Conservation (phyloP, 139 green algal species). For the Tetraselmis striata region DNA sequence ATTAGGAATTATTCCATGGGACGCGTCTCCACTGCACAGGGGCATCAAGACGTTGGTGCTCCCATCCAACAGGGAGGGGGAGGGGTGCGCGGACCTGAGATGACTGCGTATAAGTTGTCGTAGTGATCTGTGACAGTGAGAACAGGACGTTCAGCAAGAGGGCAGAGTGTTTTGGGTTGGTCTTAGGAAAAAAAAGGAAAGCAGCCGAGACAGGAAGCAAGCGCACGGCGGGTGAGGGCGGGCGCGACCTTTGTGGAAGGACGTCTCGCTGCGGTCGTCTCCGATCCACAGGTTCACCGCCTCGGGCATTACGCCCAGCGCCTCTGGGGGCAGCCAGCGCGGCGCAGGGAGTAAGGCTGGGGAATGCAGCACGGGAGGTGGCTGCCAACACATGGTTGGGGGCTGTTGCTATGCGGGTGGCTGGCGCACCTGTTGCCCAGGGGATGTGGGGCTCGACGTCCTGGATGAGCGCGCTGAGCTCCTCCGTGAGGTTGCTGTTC, state of each 20-base stretch:
- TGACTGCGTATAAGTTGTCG: slow-evolving; percentile 80
- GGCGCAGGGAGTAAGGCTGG: neutral
- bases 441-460: slow-evolving; percentile 42
- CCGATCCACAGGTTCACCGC: slow-evolving; percentile 78
- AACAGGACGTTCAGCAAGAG: slow-evolving; percentile 1
- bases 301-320: slow-evolving; percentile 28
- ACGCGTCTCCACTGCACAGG: too few relatives aligned
- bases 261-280: slow-evolving; percentile 61
- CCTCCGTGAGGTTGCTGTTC: slow-evolving; percentile 61
- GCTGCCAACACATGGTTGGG: slow-evolving; percentile 33
- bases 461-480: slow-evolving; percentile 36
- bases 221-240: too few relatives aligned
- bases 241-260: slow-evolving; percentile 79
- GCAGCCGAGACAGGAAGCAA: too few relatives aligned
- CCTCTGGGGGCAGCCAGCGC: neutral
- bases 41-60: too few relatives aligned
- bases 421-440: slow-evolving; percentile 45
- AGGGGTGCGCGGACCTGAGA: neutral
- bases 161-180: too few relatives aligned
- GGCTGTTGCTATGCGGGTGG: too few relatives aligned
- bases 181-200: too few relatives aligned
- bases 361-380: neutral
- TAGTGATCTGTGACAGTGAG: slow-evolving; percentile 57
- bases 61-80: too few relatives aligned
- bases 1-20: too few relatives aligned